Percentiles rank a stretch among this genome's conserved stretches.
Evolutionary conservation across 345 rosid species (phyloP).

Genomic region (Pelargonium nanum): DNA sequence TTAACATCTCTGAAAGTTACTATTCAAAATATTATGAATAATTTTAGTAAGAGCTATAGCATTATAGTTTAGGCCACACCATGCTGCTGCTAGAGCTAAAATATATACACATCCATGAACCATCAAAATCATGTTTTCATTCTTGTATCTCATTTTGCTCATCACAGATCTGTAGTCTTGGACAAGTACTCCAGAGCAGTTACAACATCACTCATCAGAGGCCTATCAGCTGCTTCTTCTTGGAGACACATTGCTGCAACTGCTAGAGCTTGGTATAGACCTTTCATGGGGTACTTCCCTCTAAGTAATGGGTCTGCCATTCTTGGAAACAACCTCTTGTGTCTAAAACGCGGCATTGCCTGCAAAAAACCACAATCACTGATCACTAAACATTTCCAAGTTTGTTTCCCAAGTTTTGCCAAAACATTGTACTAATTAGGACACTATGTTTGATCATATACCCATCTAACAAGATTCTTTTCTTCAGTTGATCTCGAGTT

Average conservation of each 20-base stretch:
- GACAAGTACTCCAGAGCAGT: constrained; percentile 37
- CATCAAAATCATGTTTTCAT: too few species aligned
- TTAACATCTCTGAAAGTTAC: too few species aligned
- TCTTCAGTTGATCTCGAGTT: constrained; percentile 17
- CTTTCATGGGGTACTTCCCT: constrained; percentile 27
- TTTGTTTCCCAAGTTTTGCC: not conserved
- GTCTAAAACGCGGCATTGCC: constrained; percentile 39
- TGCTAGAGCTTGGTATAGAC: constrained; percentile 44
- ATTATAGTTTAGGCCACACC: too few species aligned
- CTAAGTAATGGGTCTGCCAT: constrained; percentile 39
- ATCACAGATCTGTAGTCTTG: too few species aligned
- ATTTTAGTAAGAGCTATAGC: too few species aligned
- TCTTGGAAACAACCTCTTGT: constrained; percentile 29
- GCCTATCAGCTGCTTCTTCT: constrained; percentile 35
- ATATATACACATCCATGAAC: too few species aligned
- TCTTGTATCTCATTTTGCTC: too few species aligned
- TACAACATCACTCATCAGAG: constrained; percentile 43
- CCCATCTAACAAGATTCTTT: constrained; percentile 23
- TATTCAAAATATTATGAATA: too few species aligned
- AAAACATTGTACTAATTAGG: not conserved
- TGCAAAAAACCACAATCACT: constrained; percentile 8
- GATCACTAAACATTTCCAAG: too few species aligned
- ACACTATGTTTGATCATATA: constrained; percentile 1
- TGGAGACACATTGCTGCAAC: constrained; percentile 49
- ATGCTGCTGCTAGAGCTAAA: too few species aligned